Evolutionary conservation across 257 asterid genomes (phyloP), one percentile per base, ranked within the genome.

Genomic region (Salvia splendens): DNA sequence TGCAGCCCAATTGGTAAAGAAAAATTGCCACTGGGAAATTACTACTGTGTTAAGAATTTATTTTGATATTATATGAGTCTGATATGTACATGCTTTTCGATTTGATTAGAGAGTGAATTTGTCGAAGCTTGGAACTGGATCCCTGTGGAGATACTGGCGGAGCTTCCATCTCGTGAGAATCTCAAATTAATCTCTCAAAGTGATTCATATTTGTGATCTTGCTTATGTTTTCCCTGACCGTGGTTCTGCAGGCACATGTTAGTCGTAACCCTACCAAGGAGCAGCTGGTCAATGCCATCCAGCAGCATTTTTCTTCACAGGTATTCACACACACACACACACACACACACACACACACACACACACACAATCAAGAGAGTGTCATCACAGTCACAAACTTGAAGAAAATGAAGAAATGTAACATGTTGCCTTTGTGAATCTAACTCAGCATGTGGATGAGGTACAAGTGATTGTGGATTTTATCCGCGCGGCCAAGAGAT

Each of bases 241-340:
- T 17, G 10, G 9, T 32, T 33, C 41, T 66, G 61, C 83, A 91
- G 98, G 91, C 79, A 55, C 78, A 78, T 73, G 67, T 78, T 56
- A 82, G 69, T 67, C 84, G 90, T 69, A 83, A 80, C 83, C 85
- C 86, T 2, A 70, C 96, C 1, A 89, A 83, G 81, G 98, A 87
- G 55, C 92, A 92, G 73, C 82, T 92, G 67, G 77, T 84, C 69
- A 82, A 70, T 28, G 82, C 82, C 14, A 85, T 87, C 74, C 92
- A 92, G 81, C 86, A 84, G 71, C 96, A 92, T 75, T 92, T 92
- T 64, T 79, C 86, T 10, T 85, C 96, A 11, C 95, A 85, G 98
- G 98, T 89, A 14, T n/a, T 0, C 38, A 54, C 58, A 52, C 56
- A 50, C 57, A 51, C 58, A 50, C 30, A 50, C 32, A n/a, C n/a